Evolutionary conservation across 78 protist species (phyloP).

Genomic region (Monosiga brevicollis): DNA sequence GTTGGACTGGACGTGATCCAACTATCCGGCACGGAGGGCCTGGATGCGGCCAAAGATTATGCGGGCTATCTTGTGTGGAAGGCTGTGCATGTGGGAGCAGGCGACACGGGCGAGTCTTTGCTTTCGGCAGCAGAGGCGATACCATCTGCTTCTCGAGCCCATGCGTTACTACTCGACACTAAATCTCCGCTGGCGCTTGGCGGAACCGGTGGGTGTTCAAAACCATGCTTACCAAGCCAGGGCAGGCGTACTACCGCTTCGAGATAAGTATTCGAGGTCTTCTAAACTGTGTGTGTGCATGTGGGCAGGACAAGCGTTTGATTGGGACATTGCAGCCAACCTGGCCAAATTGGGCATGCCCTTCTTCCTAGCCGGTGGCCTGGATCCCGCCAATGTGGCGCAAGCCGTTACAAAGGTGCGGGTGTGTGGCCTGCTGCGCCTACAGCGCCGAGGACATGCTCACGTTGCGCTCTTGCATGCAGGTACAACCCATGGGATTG

Average conservation of each 20-base stretch:
- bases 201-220: conserved; percentile 11
- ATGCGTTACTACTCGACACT: conserved; percentile 11
- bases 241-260: too few species aligned
- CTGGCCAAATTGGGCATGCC: not conserved
- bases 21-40: not conserved
- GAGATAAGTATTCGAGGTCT: too few species aligned
- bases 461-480: too few species aligned
- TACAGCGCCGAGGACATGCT: too few species aligned
- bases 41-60: not conserved
- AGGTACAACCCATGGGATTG: conserved; percentile 31
- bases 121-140: not conserved
- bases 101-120: not conserved
- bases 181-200: not conserved
- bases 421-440: too few species aligned
- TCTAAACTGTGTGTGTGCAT: too few species aligned
- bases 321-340: conserved; percentile 2
- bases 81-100: conserved; percentile 11
- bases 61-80: too few species aligned
- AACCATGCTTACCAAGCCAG: too few species aligned
- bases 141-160: too few species aligned
- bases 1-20: conserved; percentile 3
- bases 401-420: not conserved
- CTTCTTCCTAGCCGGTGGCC: not conserved
- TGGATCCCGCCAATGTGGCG: not conserved
- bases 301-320: too few species aligned